Evolutionary conservation across 495 filamentous ascomycete genomes (phyloP).

Genomic region (Tirmania nivea): DNA sequence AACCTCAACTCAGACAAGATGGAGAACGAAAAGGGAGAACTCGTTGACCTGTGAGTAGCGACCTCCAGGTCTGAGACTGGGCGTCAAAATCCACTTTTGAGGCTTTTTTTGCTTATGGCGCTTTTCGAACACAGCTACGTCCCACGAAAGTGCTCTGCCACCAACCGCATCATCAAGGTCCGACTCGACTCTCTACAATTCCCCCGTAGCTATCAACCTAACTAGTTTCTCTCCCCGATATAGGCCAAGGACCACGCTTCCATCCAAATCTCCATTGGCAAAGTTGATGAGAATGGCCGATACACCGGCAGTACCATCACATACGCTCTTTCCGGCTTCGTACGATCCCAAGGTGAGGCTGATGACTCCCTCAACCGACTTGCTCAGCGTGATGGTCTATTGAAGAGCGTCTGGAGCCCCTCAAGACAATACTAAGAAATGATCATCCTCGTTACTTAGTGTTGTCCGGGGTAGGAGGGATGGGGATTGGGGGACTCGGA

Average conservation of each 20-base stretch:
- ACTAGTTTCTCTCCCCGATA: not conserved
- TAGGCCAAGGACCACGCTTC: constrained; percentile 82
- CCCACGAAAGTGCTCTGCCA: constrained; percentile 91
- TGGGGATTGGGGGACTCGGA: constrained; percentile 1
- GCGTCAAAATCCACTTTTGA: not conserved
- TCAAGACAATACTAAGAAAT: constrained; percentile 14
- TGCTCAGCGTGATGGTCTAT: constrained; percentile 79
- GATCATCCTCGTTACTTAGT: not conserved
- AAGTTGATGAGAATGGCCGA: constrained; percentile 93
- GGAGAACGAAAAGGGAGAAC: constrained; percentile 96
- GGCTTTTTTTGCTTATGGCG: not conserved
- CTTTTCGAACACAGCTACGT: constrained; percentile 88
- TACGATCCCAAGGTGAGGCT: constrained; percentile 89
- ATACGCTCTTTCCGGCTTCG: constrained; percentile 94
- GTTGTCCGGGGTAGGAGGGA: not conserved
- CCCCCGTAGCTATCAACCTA: not conserved
- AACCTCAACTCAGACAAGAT: constrained; percentile 35
- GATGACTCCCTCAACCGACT: constrained; percentile 93
- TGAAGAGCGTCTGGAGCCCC: constrained; percentile 89
- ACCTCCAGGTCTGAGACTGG: no score
- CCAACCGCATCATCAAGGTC: constrained; percentile 87
- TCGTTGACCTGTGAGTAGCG: constrained; percentile 79
- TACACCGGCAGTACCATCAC: constrained; percentile 94
- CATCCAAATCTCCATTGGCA: constrained; percentile 74
- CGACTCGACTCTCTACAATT: not conserved